Base-by-base conservation (phyloP, 139 green algal species). In the Chlamydomonas eustigma region DNA sequence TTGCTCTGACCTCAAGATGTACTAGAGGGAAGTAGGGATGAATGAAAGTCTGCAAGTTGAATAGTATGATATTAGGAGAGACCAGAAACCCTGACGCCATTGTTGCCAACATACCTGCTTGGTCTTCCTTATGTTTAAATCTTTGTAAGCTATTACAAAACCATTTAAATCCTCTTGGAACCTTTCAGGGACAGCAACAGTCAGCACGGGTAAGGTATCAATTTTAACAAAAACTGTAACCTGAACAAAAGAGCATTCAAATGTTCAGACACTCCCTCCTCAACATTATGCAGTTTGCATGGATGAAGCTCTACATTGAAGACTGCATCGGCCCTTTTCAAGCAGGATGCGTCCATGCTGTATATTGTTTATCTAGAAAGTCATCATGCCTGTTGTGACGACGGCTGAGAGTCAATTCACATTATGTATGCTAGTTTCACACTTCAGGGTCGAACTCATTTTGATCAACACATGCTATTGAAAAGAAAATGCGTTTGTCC, bases 21-120 rank as follows among this genome's bases (percentile, higher is more conserved):
- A 70, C 28, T 6, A 70, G 18, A 22, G 58, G 58, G 58, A 70
- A 70, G 58, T 70, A 70, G 6, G 58, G 58, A 35, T 70, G 58
- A 18, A 70, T 70, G 18, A 22, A 37, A 37, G 58, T 28, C 58
- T 70, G 58, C 18, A 35, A 32, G 24, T 63, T 24, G 24, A 63
- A 18, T 18, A 24, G 50, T n/a, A n/a, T n/a, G n/a, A n/a, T n/a
- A n/a, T n/a, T n/a, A n/a, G n/a, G n/a, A n/a, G n/a, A n/a, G n/a
- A n/a, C n/a, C n/a, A n/a, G n/a, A n/a, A n/a, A n/a, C 44, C 44
- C 18, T 58, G 12, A 58, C 18, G 44, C 44, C 44, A 58, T 58
- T 18, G 18, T 18, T 58, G 6, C 25, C 58, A 24, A 70, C 58
- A 37, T 35, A 22, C 58, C 25, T 70, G 25, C 58, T 70, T 70